Evolutionary conservation across 805 yeast species (phyloP).

Genomic region (Ogataea henricii): DNA sequence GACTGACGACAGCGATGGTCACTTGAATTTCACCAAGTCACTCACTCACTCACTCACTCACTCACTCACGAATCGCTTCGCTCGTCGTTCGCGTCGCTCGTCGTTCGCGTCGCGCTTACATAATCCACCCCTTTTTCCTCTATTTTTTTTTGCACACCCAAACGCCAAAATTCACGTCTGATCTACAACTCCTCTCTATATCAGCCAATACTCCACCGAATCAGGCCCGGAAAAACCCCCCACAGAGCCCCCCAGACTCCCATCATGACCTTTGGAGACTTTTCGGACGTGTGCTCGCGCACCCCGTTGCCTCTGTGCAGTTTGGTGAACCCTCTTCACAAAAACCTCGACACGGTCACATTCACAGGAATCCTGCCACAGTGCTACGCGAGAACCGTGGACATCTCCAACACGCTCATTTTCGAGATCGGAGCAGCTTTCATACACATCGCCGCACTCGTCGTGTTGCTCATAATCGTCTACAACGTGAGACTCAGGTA

Average conservation of each 20-base stretch:
- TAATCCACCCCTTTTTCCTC: not conserved
- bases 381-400: conserved; percentile 86
- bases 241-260: not conserved
- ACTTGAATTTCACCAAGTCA: too few species aligned
- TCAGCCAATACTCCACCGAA: not conserved
- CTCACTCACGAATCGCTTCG: too few species aligned
- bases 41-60: too few species aligned
- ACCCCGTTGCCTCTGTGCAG: conserved; percentile 82
- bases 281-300: conserved; percentile 59
- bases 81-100: too few species aligned
- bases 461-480: conserved; percentile 65
- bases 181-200: not conserved
- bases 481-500: conserved; percentile 80
- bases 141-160: conserved; percentile 2
- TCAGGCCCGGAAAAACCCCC: not conserved
- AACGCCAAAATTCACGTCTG: conserved; percentile 1
- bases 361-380: conserved; percentile 66
- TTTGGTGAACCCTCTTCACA: conserved; percentile 56
- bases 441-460: conserved; percentile 73
- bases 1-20: too few species aligned
- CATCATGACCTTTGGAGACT: conserved; percentile 67
- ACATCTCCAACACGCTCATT: conserved; percentile 86
- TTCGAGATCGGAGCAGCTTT: conserved; percentile 89
- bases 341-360: conserved; percentile 29
- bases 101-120: too few species aligned